These are phyloP conservation scores for Vaccinium darrowii DNA, from an alignment of 148 eudicot species.

Conservation along the genomic window DNA sequence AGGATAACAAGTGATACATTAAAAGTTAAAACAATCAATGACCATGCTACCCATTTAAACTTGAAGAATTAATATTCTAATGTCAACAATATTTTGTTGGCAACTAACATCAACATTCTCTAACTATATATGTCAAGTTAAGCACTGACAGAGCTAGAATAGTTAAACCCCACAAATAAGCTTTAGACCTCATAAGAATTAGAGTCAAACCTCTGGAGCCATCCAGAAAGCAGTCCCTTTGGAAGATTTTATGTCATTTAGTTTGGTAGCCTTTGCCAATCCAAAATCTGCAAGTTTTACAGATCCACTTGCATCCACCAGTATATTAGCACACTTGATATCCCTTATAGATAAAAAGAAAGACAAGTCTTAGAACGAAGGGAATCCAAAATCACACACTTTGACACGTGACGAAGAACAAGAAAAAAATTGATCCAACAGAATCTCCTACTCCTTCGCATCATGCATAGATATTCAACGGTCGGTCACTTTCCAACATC, in stretches of 20 bases:
- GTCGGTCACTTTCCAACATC: background rate
- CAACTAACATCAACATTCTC: background rate
- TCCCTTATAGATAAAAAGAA: conserved; percentile 40
- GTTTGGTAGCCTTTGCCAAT: conserved; percentile 62
- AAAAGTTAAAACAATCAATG: background rate
- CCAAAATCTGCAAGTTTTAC: conserved; percentile 77
- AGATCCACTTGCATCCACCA: conserved; percentile 57
- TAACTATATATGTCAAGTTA: background rate
- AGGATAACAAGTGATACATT: background rate
- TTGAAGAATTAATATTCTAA: conserved; percentile 9
- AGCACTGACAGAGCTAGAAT: background rate
- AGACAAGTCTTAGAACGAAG: conserved; percentile 8
- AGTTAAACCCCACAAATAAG: background rate
- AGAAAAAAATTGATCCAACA: background rate
- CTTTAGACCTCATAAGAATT: conserved; percentile 4
- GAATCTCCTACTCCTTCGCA: background rate
- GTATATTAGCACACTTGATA: conserved; percentile 65
- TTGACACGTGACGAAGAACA: background rate
- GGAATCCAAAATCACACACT: background rate
- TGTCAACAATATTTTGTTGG: background rate
- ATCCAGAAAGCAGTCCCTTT: conserved; percentile 94
- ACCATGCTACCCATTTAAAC: background rate
- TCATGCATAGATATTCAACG: conserved; percentile 2
- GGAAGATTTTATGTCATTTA: conserved; percentile 85
- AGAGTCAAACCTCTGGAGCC: conserved; percentile 71